Evolutionary conservation across 2,329 filamentous ascomycete species (phyloP).

Genomic region (Botrytis fragariae): DNA sequence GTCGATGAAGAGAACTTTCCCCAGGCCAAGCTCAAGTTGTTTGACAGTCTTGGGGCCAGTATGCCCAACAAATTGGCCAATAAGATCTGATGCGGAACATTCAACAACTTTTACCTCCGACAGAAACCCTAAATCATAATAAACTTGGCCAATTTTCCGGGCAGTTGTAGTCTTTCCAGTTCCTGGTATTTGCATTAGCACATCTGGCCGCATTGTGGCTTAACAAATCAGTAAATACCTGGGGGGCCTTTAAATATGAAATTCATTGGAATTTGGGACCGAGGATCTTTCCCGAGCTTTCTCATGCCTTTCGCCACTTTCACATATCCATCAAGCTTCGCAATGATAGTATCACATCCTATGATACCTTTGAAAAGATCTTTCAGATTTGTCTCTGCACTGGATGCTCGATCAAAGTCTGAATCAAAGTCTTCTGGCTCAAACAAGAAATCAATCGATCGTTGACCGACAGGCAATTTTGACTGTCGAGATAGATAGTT

Average conservation of each 20-base stretch:
- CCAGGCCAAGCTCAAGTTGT: slow-evolving; percentile 52
- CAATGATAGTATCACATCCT: slow-evolving; percentile 50
- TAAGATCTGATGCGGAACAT: slow-evolving; percentile 64
- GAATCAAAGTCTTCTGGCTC: slow-evolving; percentile 50
- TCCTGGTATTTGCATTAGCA: slow-evolving; percentile 38
- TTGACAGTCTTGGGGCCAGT: slow-evolving; percentile 65
- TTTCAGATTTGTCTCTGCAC: slow-evolving; percentile 43
- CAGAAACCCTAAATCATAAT: slow-evolving; percentile 71
- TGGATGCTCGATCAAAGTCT: slow-evolving; percentile 47
- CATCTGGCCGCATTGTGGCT: background rate
- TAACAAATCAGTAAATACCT: slow-evolving; percentile 44
- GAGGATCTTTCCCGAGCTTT: slow-evolving; percentile 47
- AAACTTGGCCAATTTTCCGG: slow-evolving; percentile 71
- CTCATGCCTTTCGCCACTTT: slow-evolving; percentile 47
- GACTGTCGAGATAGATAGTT: slow-evolving; percentile 33
- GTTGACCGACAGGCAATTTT: slow-evolving; percentile 18
- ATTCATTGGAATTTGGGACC: slow-evolving; percentile 53
- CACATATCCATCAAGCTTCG: slow-evolving; percentile 49
- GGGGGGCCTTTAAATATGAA: slow-evolving; percentile 57
- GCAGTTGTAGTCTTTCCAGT: slow-evolving; percentile 75
- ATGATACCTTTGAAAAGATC: slow-evolving; percentile 51
- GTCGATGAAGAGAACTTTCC: slow-evolving; percentile 57
- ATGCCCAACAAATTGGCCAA: slow-evolving; percentile 67
- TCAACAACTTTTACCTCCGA: slow-evolving; percentile 59
- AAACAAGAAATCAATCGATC: slow-evolving; percentile 30